Evolutionary conservation across 176 grass and related monocot species (phyloP).

Genomic region (Eleusine indica): DNA sequence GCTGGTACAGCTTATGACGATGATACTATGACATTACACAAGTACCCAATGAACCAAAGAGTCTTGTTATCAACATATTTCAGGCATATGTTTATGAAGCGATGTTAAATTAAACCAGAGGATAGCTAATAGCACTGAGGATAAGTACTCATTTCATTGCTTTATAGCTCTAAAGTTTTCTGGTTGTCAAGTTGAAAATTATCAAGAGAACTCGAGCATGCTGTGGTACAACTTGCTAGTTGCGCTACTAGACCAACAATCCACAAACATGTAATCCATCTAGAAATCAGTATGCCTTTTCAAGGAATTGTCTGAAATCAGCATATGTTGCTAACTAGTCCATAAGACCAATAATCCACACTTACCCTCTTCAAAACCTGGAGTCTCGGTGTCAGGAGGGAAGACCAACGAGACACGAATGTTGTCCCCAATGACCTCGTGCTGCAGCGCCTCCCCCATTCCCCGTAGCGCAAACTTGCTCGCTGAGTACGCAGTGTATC

Average conservation of each 20-base stretch:
- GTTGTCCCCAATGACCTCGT: conserved; percentile 77
- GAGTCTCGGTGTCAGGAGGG: conserved; percentile 88
- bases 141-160: neutral
- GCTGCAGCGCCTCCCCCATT: conserved; percentile 81
- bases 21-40: neutral
- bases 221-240: neutral
- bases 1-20: conserved; percentile 1
- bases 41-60: neutral
- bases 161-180: conserved; percentile 3
- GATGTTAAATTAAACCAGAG: neutral
- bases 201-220: neutral
- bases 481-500: conserved; percentile 87
- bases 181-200: neutral
- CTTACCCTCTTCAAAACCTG: conserved; percentile 80
- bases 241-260: neutral
- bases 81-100: neutral
- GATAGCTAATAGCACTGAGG: neutral
- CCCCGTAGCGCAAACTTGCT: conserved; percentile 95
- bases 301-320: neutral
- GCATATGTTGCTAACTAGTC: neutral
- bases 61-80: neutral
- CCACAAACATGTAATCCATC: conserved; percentile 2
- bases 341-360: neutral
- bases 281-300: neutral
- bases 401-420: conserved; percentile 90